Evolutionary conservation across 2,329 filamentous ascomycete genomes (phyloP), one percentile per base, ranked within the genome.

Genomic region (Diaporthe velutina): DNA sequence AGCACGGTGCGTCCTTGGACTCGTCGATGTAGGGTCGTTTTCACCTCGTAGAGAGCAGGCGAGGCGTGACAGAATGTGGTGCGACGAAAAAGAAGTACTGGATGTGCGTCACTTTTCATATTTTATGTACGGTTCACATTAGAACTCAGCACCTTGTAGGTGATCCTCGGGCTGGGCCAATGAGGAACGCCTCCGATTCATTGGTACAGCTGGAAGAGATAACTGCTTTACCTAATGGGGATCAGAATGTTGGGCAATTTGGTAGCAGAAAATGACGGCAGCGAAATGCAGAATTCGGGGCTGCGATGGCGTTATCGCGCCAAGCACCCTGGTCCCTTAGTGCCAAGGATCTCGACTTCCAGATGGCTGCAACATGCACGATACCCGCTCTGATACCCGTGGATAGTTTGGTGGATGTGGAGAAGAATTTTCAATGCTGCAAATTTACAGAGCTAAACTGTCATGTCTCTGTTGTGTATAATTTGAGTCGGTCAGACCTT

Each of bases 261-360:
- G 25, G 64, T 10, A 40, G 54, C 57, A n/a, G 52, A 38, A 48
- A 58, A 42, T 55, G 48, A 64, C 66, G 45, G 57, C 42, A 45
- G 25, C 52, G 48, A 33, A 72, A 50, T 71, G 70, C 70, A 68
- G 35, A 70, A 68, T 35, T n/a, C 25, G 38, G 25, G 35, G 55
- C 28, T n/a, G 54, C 54, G 52, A 75, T 75, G 70, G 73, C 73
- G 73, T 75, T 75, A 75, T 75, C 73, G 42, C 61, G 70, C 70
- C 25, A 73, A 73, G 70, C 33, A 3, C 67, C 42, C 19, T 22
- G 61, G n/a, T 67, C 61, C 30, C 45, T 19, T 7, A 2, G 10
- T 30, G 61, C 61, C 45, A 50, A 67, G 61, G 33, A 52, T 33
- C 22, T 19, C 30, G 25, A 50, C 60, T 66, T n/a, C 40, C 42